Conservation (phyloP, 2,329 filamentous ascomycete species). For the Aspergillus jensenii region DNA sequence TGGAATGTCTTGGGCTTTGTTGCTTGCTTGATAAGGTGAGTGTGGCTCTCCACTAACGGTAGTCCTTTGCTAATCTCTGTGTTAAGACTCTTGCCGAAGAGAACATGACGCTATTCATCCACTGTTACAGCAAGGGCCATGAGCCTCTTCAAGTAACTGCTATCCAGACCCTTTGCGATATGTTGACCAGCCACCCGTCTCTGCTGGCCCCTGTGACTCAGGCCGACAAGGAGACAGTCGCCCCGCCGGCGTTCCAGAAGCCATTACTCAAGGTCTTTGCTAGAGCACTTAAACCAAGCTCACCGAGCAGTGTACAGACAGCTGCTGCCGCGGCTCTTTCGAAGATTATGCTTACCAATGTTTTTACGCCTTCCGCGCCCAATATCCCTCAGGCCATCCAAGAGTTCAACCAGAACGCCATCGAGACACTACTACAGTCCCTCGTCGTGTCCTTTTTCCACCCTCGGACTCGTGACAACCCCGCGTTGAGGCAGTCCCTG, state of each 20-base stretch:
- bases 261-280: constrained; percentile 82
- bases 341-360: constrained; percentile 79
- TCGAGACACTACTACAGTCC: constrained; percentile 75
- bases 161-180: constrained; percentile 88
- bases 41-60: not conserved
- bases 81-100: constrained; percentile 78
- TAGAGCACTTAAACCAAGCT: constrained; percentile 72
- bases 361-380: constrained; percentile 54
- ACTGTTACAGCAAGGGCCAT: constrained; percentile 93
- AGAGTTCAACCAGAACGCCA: constrained; percentile 55
- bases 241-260: constrained; percentile 50
- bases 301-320: constrained; percentile 72
- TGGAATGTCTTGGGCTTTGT: constrained; percentile 86
- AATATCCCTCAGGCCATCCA: constrained; percentile 56
- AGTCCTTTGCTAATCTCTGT: constrained; percentile 13
- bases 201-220: constrained; percentile 62
- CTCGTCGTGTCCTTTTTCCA: constrained; percentile 88
- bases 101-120: constrained; percentile 89
- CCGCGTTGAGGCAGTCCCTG: constrained; percentile 78
- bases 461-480: constrained; percentile 75
- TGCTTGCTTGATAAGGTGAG: constrained; percentile 79
- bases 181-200: constrained; percentile 83
- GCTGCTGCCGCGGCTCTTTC: constrained; percentile 78
- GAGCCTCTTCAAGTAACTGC: constrained; percentile 85
- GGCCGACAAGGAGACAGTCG: constrained; percentile 50